phyloP scores from a whole-genome alignment of 169 alveolate species.

The Plasmodium falciparum region DNA sequence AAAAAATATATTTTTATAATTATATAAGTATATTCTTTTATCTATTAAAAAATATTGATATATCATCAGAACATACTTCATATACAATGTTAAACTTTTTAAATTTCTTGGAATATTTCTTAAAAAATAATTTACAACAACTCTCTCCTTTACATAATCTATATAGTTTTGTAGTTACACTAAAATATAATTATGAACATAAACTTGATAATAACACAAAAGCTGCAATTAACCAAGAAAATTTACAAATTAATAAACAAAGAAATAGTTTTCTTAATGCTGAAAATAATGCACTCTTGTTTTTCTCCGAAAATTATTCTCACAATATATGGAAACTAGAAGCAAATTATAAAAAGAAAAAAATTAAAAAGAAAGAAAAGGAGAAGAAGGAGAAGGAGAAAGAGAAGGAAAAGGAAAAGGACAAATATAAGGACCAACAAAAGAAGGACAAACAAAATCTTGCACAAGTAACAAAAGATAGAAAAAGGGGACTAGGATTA shows the following conservation, averaged over 20 bases:
- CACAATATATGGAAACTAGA: no score
- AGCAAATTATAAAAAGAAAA: no score
- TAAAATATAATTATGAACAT: slow-evolving; percentile 51
- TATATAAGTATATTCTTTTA: slow-evolving; percentile 52
- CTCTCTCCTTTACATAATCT: slow-evolving; percentile 28
- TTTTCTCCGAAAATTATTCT: slow-evolving; percentile 3
- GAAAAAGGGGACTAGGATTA: no score
- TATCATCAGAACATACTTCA: slow-evolving; percentile 55
- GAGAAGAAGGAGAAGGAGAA: no score
- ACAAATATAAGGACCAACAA: no score
- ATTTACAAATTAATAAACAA: slow-evolving; percentile 36
- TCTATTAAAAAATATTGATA: slow-evolving; percentile 46
- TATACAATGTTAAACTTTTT: slow-evolving; percentile 27
- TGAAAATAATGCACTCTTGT: slow-evolving; percentile 13
- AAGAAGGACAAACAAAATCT: neutral
- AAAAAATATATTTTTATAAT: slow-evolving; percentile 64
- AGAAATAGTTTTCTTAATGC: slow-evolving; percentile 1
- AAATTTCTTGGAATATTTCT: slow-evolving; percentile 12
- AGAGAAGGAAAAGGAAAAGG: no score
- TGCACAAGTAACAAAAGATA: neutral
- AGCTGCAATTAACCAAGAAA: slow-evolving; percentile 21
- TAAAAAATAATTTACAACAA: slow-evolving; percentile 47
- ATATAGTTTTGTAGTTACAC: slow-evolving; percentile 49
- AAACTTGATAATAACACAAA: slow-evolving; percentile 24
- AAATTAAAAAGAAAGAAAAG: no score